phyloP scores from a whole-genome alignment of 306 rosid genomes.

The Gastrolobium bilobum region DNA sequence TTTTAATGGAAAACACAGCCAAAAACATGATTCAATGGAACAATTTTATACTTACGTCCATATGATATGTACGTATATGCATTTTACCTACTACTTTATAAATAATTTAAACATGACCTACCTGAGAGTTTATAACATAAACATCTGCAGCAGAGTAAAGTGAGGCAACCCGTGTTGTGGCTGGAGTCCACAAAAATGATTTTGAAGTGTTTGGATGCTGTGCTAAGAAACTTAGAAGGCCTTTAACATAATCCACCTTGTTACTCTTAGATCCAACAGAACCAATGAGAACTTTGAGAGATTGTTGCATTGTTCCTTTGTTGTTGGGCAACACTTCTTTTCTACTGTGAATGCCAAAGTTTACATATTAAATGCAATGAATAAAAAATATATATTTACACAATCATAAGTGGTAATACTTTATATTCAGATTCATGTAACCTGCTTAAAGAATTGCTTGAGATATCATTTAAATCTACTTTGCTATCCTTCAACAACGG shows the following conservation, averaged over 20 bases:
- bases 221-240: constrained; percentile 67
- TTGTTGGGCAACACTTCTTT: constrained; percentile 54
- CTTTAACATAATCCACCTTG: constrained; percentile 86
- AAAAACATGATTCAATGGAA: neutral
- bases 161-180: constrained; percentile 89
- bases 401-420: constrained; percentile 31
- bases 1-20: constrained; percentile 11
- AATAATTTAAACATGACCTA: constrained; percentile 45
- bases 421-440: constrained; percentile 45
- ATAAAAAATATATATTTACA: constrained; percentile 47
- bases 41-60: neutral
- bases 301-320: constrained; percentile 52
- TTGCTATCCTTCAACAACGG: constrained; percentile 56
- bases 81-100: constrained; percentile 7
- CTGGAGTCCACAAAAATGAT: constrained; percentile 89
- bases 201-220: constrained; percentile 84
- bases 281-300: constrained; percentile 83
- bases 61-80: neutral
- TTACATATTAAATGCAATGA: constrained; percentile 52
- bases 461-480: constrained; percentile 49
- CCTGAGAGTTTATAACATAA: constrained; percentile 95
- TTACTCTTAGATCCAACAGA: constrained; percentile 98
- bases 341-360: constrained; percentile 47
- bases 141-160: constrained; percentile 96
- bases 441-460: constrained; percentile 51